phyloP scores from a whole-genome alignment of 1,284 basidiomycete species.

The Sanghuangporus baumii region DNA sequence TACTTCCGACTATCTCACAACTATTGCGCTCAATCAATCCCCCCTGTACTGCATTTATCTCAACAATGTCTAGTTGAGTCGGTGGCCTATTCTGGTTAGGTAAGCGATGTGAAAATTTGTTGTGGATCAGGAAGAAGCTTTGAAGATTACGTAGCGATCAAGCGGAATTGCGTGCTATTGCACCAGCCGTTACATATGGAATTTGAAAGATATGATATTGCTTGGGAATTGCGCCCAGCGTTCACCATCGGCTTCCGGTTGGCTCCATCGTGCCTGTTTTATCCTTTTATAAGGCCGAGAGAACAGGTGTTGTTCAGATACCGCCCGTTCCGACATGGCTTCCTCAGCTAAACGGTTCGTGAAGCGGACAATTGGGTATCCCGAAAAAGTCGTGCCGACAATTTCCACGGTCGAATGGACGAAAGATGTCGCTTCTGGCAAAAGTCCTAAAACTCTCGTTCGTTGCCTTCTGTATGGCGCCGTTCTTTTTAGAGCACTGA shows the following conservation, averaged over 20 bases:
- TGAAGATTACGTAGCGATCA: not conserved
- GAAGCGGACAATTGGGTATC: slow-evolving; percentile 56
- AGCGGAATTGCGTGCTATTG: not conserved
- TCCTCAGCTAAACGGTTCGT: slow-evolving; percentile 39
- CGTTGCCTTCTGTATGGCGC: slow-evolving; percentile 19
- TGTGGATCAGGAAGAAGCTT: not conserved
- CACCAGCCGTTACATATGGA: not conserved
- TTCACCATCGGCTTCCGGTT: not conserved
- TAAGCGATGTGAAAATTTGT: not conserved
- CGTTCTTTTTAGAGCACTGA: slow-evolving; percentile 14
- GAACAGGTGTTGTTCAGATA: not conserved
- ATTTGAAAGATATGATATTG: not conserved
- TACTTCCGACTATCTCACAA: not conserved
- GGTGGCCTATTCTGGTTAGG: not conserved
- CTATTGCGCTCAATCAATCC: no score
- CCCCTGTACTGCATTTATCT: no score
- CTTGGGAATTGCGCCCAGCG: not conserved
- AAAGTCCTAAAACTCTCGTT: slow-evolving; percentile 45
- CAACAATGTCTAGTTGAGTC: no score
- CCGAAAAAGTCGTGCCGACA: slow-evolving; percentile 52
- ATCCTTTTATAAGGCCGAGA: not conserved
- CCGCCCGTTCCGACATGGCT: slow-evolving; percentile 30
- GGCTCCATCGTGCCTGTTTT: not conserved
- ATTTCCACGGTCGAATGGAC: slow-evolving; percentile 54
- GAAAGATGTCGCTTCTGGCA: slow-evolving; percentile 25